phyloP scores from a whole-genome alignment of 805 yeast species.

The Kluyveromyces starmeri region DNA sequence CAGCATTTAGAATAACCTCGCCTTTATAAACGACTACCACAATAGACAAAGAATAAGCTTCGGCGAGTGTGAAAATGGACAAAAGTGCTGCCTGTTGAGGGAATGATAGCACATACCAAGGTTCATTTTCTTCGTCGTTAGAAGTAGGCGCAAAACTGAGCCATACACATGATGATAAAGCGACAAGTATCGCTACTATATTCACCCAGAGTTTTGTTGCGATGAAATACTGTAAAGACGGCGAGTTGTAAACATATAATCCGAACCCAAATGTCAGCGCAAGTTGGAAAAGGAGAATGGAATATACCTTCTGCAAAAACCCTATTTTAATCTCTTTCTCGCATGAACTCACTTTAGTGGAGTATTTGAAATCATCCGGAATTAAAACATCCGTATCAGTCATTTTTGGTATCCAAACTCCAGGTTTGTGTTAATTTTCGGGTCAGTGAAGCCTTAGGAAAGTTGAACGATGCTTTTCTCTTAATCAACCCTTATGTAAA shows the following conservation, averaged over 20 bases:
- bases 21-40: slow-evolving; percentile 56
- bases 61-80: slow-evolving; percentile 61
- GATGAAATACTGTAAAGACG: slow-evolving; percentile 37
- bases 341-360: slow-evolving; percentile 69
- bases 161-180: slow-evolving; percentile 57
- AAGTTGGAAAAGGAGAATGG: slow-evolving; percentile 58
- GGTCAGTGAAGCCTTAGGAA: too few species aligned
- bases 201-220: slow-evolving; percentile 50
- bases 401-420: too few species aligned
- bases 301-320: slow-evolving; percentile 72
- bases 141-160: slow-evolving; percentile 53
- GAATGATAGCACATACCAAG: slow-evolving; percentile 25
- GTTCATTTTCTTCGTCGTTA: slow-evolving; percentile 50
- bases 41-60: slow-evolving; percentile 64
- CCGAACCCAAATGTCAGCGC: slow-evolving; percentile 43
- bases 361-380: slow-evolving; percentile 77
- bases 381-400: slow-evolving; percentile 18
- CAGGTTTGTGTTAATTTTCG: too few species aligned
- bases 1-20: slow-evolving; percentile 58
- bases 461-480: too few species aligned
- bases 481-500: too few species aligned
- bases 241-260: slow-evolving; percentile 14
- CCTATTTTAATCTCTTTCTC: slow-evolving; percentile 65
- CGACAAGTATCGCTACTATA: slow-evolving; percentile 45
- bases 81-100: slow-evolving; percentile 39